Evolutionary conservation across 371 early-diverging fungal species (phyloP), one percentile per base, ranked within the genome.

Genomic region (Paraphysoderma sedebokerense): DNA sequence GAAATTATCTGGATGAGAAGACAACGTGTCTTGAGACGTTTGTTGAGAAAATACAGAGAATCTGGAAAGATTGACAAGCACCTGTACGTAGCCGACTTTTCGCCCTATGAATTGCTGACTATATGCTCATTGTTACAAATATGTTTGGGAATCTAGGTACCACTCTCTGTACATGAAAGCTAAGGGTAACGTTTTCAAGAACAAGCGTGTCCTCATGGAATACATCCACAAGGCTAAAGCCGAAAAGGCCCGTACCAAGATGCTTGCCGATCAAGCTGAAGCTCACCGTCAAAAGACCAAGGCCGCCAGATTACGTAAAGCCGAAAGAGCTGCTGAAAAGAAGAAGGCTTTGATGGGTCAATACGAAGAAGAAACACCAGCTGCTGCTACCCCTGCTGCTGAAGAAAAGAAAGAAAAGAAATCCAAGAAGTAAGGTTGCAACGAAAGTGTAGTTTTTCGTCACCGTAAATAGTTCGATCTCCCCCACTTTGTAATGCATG

Each of bases 151-250:
- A 8, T 27, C 6, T 38, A 68, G 69, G 57, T 96, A 98, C 85
- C 93, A 90, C 75, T 70, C 67, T 60, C 81, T 97, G 47, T 98
- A 98, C 84, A 68, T 92, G 63, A 97, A 98, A 81, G 73, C 92
- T 58, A 99, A 99, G 91, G 99, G 99, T 86, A 98, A 97, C 77
- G 88, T 92, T 56, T 99, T 98, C 85, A 99, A 98, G 91, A 99
- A 93, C 92, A 93, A 93, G 85, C 91, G 95, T 68, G 93, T 93
- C 62, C 72, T 99, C 58, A 92, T 93, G 87, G 99, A 99, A 76
- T 83, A 84, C 80, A 98, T 99, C 73, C 88, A 92, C 81, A 98
- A 95, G 82, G 96, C 91, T 61, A 98, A 98, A 90, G 96, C 95
- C 50, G 99, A 98, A 74, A 88, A 95, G 74, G 74, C 80, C 59